A percentile compares a stretch with the other conserved stretches of the same genome.
phyloP scores from a whole-genome alignment of 2,329 filamentous ascomycete species.

The Ceratocystis destructans region DNA sequence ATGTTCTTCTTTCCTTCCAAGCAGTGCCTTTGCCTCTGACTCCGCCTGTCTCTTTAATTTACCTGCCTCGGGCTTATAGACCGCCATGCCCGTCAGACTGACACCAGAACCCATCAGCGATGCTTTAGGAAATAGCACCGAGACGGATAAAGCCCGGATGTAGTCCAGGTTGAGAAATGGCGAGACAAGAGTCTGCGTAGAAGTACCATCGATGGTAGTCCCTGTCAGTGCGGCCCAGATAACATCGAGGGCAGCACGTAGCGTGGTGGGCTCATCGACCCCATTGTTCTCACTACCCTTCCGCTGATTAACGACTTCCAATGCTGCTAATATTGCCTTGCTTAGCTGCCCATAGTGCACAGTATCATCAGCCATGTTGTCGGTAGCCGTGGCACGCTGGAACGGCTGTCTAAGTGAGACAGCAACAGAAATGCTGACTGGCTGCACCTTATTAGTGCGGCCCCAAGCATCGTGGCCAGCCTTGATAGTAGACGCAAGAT shows the following conservation, averaged over 20 bases:
- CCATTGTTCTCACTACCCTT: slow-evolving; percentile 10
- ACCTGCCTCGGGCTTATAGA: slow-evolving; percentile 24
- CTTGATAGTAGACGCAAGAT: slow-evolving; percentile 43
- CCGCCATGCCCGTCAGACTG: slow-evolving; percentile 35
- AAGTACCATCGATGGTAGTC: slow-evolving; percentile 20
- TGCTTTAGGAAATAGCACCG: slow-evolving; percentile 51
- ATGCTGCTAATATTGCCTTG: slow-evolving; percentile 44
- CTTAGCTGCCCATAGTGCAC: slow-evolving; percentile 61
- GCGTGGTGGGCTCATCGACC: slow-evolving; percentile 11
- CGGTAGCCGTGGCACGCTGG: slow-evolving; percentile 40
- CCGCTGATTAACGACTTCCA: slow-evolving; percentile 26
- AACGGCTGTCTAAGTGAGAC: slow-evolving; percentile 45
- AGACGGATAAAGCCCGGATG: slow-evolving; percentile 37
- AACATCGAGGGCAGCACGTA: slow-evolving; percentile 24
- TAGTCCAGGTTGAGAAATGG: slow-evolving; percentile 26
- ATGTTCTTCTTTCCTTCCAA: too few relatives aligned
- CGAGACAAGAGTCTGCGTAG: slow-evolving; percentile 13
- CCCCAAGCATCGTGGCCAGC: slow-evolving; percentile 58
- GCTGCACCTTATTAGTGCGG: slow-evolving; percentile 44
- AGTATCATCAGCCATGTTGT: slow-evolving; percentile 53
- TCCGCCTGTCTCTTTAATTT: not conserved
- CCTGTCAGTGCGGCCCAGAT: slow-evolving; percentile 28
- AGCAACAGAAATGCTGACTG: slow-evolving; percentile 45
- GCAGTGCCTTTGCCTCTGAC: not conserved
- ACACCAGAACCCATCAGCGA: slow-evolving; percentile 51